Evolutionary conservation across 78 protist genomes (phyloP).

Genomic region (Neovahlkampfia damariscottae): DNA sequence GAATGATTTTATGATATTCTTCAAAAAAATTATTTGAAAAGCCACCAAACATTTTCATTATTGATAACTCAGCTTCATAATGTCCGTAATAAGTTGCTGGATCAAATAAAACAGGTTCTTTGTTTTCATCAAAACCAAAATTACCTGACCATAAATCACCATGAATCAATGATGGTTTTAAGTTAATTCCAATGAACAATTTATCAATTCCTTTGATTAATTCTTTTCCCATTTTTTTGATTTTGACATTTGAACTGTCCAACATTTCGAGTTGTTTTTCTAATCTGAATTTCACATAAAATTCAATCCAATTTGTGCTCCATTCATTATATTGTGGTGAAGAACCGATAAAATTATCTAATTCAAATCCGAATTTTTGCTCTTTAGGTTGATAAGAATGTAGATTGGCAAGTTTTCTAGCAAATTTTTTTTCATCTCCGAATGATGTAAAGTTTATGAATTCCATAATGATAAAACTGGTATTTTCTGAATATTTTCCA

Average conservation of each 20-base stretch:
- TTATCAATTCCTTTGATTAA: background rate
- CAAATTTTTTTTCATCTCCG: background rate
- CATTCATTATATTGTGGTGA: constrained; percentile 8
- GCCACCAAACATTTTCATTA: constrained; percentile 3
- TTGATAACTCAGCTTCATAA: constrained; percentile 6
- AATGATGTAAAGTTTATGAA: background rate
- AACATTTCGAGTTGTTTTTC: background rate
- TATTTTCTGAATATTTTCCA: background rate
- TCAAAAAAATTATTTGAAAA: constrained; percentile 1
- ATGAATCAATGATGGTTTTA: constrained; percentile 2
- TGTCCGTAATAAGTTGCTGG: constrained; percentile 17
- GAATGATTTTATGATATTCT: background rate
- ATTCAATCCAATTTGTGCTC: constrained; percentile 2
- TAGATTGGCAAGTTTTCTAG: background rate
- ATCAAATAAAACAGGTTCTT: constrained; percentile 9
- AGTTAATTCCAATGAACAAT: no score
- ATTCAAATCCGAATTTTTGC: background rate
- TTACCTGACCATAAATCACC: constrained; percentile 15
- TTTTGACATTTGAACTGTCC: background rate
- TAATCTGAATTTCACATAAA: background rate
- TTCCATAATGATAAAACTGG: background rate
- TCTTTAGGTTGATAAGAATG: background rate
- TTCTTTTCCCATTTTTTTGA: constrained; percentile 1
- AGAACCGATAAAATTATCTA: constrained; percentile 1
- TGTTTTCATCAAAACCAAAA: background rate